Evolutionary conservation across 1,284 basidiomycete genomes (phyloP).

Genomic region (Fomitopsis pinicola): DNA sequence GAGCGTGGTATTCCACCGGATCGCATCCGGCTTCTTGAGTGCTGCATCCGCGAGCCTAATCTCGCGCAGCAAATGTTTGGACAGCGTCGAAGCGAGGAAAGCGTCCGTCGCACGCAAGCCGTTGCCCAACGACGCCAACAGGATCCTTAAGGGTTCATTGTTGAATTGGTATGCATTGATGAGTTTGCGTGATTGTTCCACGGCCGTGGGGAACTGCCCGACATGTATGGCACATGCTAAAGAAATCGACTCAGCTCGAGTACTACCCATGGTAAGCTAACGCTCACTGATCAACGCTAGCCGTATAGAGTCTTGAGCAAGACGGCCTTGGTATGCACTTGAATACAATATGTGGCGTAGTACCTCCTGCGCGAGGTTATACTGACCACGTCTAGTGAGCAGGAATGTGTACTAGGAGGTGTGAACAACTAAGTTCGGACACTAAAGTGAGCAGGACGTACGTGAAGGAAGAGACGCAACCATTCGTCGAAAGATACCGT

Average conservation of each 20-base stretch:
- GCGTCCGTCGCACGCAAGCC: slow-evolving; percentile 66
- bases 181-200: slow-evolving; percentile 73
- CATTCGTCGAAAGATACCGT: slow-evolving; percentile 85
- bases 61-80: slow-evolving; percentile 82
- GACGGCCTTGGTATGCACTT: slow-evolving; percentile 67
- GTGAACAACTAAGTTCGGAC: background rate
- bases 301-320: slow-evolving; percentile 67
- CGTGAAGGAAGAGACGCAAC: slow-evolving; percentile 84
- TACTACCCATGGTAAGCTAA: background rate
- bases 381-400: slow-evolving; percentile 62
- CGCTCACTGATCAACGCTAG: slow-evolving; percentile 67
- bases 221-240: slow-evolving; percentile 69
- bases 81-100: slow-evolving; percentile 72
- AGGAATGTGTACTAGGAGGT: slow-evolving; percentile 75
- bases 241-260: background rate
- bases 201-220: slow-evolving; percentile 51
- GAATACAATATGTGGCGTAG: slow-evolving; percentile 77
- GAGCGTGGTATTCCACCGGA: slow-evolving; percentile 53
- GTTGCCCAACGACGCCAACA: slow-evolving; percentile 66
- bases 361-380: slow-evolving; percentile 73
- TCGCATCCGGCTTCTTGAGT: slow-evolving; percentile 51
- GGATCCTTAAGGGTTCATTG: slow-evolving; percentile 76
- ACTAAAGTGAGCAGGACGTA: slow-evolving; percentile 25
- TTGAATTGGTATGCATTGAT: slow-evolving; percentile 72
- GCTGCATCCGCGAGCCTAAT: slow-evolving; percentile 62